A percentile compares a stretch with the other conserved stretches of the same genome.
phyloP scores from a whole-genome alignment of 148 eudicot genomes.

The Vaccinium darrowii region DNA sequence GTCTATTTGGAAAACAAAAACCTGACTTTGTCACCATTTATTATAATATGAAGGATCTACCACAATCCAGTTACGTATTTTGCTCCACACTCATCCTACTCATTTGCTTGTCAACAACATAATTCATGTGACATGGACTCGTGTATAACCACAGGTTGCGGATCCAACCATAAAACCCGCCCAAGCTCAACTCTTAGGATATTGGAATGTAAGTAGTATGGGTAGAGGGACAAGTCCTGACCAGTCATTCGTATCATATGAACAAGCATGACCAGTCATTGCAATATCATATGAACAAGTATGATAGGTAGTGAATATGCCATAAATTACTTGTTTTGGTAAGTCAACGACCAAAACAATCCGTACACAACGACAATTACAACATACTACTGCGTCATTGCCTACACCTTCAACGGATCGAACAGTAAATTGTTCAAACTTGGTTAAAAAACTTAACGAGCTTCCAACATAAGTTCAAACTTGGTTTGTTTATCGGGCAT shows the following conservation, averaged over 20 bases:
- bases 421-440: not conserved
- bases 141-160: not conserved
- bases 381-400: not conserved
- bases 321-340: not conserved
- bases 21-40: not conserved
- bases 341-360: not conserved
- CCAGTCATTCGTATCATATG: not conserved
- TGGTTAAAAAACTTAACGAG: not conserved
- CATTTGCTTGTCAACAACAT: not conserved
- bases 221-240: not conserved
- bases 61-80: not conserved
- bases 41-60: not conserved
- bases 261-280: not conserved
- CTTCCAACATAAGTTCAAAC: not conserved
- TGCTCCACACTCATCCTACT: not conserved
- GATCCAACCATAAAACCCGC: not conserved
- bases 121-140: not conserved
- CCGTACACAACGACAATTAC: not conserved
- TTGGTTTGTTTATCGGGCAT: not conserved
- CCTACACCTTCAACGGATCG: not conserved
- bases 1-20: not conserved
- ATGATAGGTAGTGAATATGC: not conserved
- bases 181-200: not conserved
- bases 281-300: not conserved
- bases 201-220: not conserved